Evolutionary conservation across 1,284 basidiomycete genomes (phyloP).

Genomic region (Malassezia arunalokei): DNA sequence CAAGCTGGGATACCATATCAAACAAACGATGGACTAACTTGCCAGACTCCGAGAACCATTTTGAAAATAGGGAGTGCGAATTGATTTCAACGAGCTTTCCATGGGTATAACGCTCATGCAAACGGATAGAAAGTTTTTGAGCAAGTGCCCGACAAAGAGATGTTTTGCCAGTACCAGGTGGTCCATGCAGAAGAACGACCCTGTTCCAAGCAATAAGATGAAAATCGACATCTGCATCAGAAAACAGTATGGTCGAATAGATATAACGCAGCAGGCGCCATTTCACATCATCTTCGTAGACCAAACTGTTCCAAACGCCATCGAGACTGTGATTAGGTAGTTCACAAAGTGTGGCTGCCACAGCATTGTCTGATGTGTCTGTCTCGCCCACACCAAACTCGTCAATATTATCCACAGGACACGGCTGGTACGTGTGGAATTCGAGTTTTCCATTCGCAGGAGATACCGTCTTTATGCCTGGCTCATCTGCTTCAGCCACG

Average conservation of each 20-base stretch:
- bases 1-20: constrained; percentile 69
- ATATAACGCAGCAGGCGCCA: constrained; percentile 79
- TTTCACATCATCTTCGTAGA: constrained; percentile 83
- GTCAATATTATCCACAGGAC: constrained; percentile 59
- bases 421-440: constrained; percentile 69
- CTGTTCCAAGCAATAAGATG: constrained; percentile 92
- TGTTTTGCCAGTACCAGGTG: constrained; percentile 95
- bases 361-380: constrained; percentile 53
- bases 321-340: constrained; percentile 71
- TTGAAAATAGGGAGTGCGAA: constrained; percentile 44
- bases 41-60: constrained; percentile 81
- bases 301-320: constrained; percentile 67
- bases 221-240: constrained; percentile 74
- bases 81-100: constrained; percentile 91
- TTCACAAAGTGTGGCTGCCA: constrained; percentile 73
- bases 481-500: constrained; percentile 53
- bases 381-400: constrained; percentile 58
- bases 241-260: constrained; percentile 77
- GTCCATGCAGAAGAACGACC: constrained; percentile 83
- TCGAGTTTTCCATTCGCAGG: background rate
- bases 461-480: background rate
- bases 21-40: constrained; percentile 94
- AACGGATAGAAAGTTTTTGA: constrained; percentile 83
- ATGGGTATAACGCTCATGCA: constrained; percentile 72
- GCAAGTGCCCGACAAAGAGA: constrained; percentile 84